These are phyloP conservation scores for Solanum medicagineum DNA, from an alignment of 257 asterid species.

Conservation along the genomic window DNA sequence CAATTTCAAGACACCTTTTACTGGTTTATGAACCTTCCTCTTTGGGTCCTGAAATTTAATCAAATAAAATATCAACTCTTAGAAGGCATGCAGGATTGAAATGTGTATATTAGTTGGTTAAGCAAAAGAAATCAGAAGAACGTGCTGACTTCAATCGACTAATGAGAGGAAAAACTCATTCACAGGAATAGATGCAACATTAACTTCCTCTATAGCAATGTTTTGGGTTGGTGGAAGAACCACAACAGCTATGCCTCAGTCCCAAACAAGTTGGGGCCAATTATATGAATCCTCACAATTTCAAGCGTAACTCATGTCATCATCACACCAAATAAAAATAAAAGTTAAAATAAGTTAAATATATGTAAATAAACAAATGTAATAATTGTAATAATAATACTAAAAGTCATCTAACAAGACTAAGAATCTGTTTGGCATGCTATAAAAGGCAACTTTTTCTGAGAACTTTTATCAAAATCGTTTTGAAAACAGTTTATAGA, in stretches of 20 bases:
- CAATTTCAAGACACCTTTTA: slow-evolving; percentile 77
- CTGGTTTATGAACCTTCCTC: slow-evolving; percentile 92
- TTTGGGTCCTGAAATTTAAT: slow-evolving; percentile 69
- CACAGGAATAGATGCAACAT: neutral
- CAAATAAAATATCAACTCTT: neutral
- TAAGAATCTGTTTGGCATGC: neutral
- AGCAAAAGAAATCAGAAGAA: neutral
- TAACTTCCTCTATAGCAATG: neutral
- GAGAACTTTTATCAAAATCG: neutral
- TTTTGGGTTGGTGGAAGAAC: neutral
- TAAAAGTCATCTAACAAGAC: neutral
- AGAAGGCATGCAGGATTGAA: neutral
- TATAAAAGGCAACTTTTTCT: neutral
- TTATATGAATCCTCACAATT: neutral
- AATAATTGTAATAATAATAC: neutral
- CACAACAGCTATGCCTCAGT: neutral
- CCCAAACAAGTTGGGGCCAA: neutral
- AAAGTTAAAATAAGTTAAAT: neutral
- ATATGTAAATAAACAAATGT: neutral
- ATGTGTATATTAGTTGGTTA: neutral
- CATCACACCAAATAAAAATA: neutral
- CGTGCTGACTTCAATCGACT: neutral
- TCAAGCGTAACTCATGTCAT: neutral
- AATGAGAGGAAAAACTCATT: neutral
- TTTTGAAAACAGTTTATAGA: neutral